Conservation (phyloP, 2,329 filamentous ascomycete species). For the Meredithiella fracta region DNA sequence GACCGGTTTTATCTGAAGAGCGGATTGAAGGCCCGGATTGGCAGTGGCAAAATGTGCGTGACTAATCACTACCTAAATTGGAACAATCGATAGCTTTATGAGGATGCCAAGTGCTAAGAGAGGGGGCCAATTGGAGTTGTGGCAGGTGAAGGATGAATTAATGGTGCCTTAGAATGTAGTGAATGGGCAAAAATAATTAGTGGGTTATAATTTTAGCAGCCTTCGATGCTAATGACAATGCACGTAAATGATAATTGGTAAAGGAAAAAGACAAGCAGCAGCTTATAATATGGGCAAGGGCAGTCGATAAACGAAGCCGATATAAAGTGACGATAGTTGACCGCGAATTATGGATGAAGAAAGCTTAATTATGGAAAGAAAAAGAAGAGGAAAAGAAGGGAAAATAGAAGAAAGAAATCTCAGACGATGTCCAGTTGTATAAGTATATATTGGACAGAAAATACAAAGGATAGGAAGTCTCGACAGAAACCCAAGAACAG, state of each 20-base stretch:
- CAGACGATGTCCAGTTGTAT: not conserved
- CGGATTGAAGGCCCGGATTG: not conserved
- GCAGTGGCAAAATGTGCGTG: not conserved
- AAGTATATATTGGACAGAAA: not conserved
- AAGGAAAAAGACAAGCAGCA: not conserved
- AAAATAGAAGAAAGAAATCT: not conserved
- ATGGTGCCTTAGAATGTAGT: no score
- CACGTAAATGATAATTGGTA: not conserved
- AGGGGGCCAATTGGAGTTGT: no score
- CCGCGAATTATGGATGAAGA: not conserved
- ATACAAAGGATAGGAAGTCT: not conserved
- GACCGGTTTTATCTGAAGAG: not conserved
- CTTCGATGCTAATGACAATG: no score
- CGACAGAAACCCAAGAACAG: not conserved
- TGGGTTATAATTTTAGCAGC: no score
- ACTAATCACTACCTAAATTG: not conserved
- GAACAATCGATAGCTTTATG: not conserved
- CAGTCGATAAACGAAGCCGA: not conserved
- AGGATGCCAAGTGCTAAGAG: no score
- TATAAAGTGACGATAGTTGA: not conserved
- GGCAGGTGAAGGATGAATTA: no score
- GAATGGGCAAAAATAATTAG: no score
- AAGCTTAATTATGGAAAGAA: not conserved
- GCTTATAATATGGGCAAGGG: not conserved
- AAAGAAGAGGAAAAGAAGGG: not conserved